phyloP scores from a whole-genome alignment of 2,329 filamentous ascomycete species.

The Cordyceps cicadae region DNA sequence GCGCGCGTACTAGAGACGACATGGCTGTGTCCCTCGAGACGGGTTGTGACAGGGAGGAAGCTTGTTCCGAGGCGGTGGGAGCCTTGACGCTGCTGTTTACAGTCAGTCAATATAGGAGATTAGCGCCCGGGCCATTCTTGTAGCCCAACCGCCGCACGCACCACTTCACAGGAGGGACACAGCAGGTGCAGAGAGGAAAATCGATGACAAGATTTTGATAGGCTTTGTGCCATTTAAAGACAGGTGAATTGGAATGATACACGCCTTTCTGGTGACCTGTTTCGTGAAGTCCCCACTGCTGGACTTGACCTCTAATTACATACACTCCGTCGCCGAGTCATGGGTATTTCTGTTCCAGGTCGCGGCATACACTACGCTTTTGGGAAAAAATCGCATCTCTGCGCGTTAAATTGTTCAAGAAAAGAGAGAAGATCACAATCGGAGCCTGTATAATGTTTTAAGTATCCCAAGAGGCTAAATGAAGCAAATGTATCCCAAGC shows the following conservation, averaged over 20 bases:
- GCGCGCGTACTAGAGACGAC: conserved; percentile 38
- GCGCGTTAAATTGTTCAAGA: neutral
- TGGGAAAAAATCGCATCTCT: too few relatives aligned
- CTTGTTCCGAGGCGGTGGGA: neutral
- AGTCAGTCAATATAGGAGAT: neutral
- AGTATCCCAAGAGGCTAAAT: neutral
- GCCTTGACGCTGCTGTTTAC: neutral
- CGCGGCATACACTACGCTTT: too few relatives aligned
- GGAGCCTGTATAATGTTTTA: neutral
- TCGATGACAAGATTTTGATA: neutral
- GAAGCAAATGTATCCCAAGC: conserved; percentile 8
- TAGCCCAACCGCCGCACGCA: neutral
- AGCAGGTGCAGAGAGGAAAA: neutral
- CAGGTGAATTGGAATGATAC: too few relatives aligned
- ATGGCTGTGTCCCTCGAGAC: conserved; percentile 20
- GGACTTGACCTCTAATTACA: too few relatives aligned
- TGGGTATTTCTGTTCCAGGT: too few relatives aligned
- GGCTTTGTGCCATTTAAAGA: too few relatives aligned
- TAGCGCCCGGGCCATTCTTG: neutral
- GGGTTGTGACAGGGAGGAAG: neutral
- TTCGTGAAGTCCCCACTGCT: too few relatives aligned
- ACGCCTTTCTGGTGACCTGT: too few relatives aligned
- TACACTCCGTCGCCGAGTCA: too few relatives aligned
- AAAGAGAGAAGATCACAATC: neutral
- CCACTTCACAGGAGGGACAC: neutral